Evolutionary conservation across 139 green algal genomes (phyloP), one percentile per base, ranked within the genome.

Genomic region (Chlorella sorokiniana): DNA sequence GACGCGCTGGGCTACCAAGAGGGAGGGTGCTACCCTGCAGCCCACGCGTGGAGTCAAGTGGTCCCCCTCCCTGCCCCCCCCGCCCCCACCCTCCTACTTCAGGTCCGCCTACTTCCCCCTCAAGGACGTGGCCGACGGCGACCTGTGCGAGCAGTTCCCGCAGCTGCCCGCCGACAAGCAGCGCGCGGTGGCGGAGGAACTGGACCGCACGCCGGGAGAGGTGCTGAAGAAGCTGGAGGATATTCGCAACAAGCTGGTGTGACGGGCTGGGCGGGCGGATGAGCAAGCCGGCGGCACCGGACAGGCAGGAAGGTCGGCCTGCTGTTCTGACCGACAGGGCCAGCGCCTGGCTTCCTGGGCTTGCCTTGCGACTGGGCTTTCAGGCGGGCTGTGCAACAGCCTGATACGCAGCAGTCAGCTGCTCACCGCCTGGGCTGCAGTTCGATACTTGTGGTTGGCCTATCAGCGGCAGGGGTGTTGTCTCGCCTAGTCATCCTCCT

Each of bases 181-280:
- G 91, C 82, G 85, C 65, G 67, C 71, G 44, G 97, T 99, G 67
- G 94, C 94, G 7, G 87, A 96, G 59, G 94, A 96, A 83, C 88
- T 99, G 84, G 96, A 99, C 73, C 88, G 97, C 25, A 96, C 91
- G 1, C 88, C 94, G 0, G 93, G 93, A 1, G 97, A 99, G 90
- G 90, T 99, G 82, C 83, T 99, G 8, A 99, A 98, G 86, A 99
- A 98, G 89, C 89, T 99, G 48, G 97, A 99, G 76, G 96, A 99
- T 80, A 91, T 98, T 16, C 83, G 93, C 8, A 97, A 97, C 84
- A 90, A 89, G 70, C 92, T 97, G 20, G 37, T 86, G 22, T 86
- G 51, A 79, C 8, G 69, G 23, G 9, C 14, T n/a, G 65, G 10
- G n/a, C n/a, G n/a, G n/a, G n/a, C n/a, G n/a, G n/a, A n/a, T n/a